Evolutionary conservation across 176 grass and related monocot species (phyloP).

Genomic region (bread wheat (Triticum aestivum)): IWGSC_CS_RefSeq_v2.1 NC_057795.1:453118345-453118844

Average conservation of each 20-base stretch:
- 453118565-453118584: background rate
- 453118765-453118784: conserved; percentile 22
- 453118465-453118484: background rate
- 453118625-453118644: conserved; percentile 60
- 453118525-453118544: background rate
- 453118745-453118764: conserved; percentile 23
- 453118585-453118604: conserved; percentile 17
- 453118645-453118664: conserved; percentile 46
- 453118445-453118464: background rate
- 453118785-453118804: conserved; percentile 39
- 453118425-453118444: too few relatives aligned
- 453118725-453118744: conserved; percentile 42
- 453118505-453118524: background rate
- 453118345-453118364: background rate
- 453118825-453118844: conserved; percentile 57
- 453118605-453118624: conserved; percentile 19
- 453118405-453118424: background rate
- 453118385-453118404: background rate
- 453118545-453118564: background rate
- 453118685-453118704: conserved; percentile 16
- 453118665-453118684: conserved; percentile 32
- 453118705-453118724: conserved; percentile 24
- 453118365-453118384: background rate
- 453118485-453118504: background rate
- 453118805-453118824: conserved; percentile 49